Conservation (phyloP, 495 filamentous ascomycete species). For the Tuber calosporum region DNA sequence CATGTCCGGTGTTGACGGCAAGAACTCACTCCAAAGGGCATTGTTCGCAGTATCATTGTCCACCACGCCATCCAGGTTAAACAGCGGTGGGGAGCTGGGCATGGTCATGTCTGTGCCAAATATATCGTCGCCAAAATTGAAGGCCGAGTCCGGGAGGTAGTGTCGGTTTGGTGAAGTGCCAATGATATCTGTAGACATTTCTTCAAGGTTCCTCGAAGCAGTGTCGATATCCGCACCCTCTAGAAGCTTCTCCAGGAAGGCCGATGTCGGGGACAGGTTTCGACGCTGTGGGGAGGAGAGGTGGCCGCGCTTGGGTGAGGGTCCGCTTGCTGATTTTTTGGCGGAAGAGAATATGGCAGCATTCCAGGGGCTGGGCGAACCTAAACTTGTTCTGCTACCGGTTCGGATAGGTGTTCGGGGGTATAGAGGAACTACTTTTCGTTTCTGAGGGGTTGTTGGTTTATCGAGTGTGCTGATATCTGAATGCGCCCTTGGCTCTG, state of each 20-base stretch:
- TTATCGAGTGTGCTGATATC: constrained; percentile 43
- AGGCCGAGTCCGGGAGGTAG: neutral
- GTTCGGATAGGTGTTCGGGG: constrained; percentile 33
- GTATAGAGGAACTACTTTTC: constrained; percentile 20
- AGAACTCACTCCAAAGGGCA: constrained; percentile 33
- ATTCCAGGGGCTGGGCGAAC: constrained; percentile 34
- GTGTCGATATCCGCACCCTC: constrained; percentile 24
- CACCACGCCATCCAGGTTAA: constrained; percentile 18
- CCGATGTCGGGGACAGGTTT: constrained; percentile 35
- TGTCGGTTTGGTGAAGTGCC: constrained; percentile 15
- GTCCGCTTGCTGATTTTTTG: constrained; percentile 13
- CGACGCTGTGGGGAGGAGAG: constrained; percentile 1
- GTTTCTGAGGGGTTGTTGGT: constrained; percentile 56
- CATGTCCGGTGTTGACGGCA: constrained; percentile 33
- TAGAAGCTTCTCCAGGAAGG: constrained; percentile 37
- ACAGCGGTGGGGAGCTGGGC: constrained; percentile 36
- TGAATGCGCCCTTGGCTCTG: neutral
- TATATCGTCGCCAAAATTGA: constrained; percentile 35
- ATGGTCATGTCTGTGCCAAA: constrained; percentile 41
- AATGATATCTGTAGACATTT: constrained; percentile 21
- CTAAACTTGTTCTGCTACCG: constrained; percentile 12
- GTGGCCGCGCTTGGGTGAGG: constrained; percentile 25
- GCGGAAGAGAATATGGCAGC: constrained; percentile 31
- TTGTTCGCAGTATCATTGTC: constrained; percentile 13
- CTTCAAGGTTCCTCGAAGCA: constrained; percentile 14